These are phyloP conservation scores for Helenozyma rhizophorensis DNA, from an alignment of 805 yeast genomes.

Conservation along the genomic window DNA sequence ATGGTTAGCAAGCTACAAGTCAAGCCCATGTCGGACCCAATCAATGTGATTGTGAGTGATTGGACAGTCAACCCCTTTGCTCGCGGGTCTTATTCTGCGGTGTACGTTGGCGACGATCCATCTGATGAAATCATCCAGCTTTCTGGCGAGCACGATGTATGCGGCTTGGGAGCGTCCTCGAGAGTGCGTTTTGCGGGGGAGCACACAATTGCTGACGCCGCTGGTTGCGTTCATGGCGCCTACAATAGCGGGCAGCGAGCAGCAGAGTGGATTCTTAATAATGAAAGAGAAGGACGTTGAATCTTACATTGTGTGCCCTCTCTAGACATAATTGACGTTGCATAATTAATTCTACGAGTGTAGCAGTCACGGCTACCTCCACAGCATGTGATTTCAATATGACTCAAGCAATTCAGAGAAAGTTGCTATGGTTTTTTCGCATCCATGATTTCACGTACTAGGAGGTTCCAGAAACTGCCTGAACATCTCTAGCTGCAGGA, in stretches of 20 bases:
- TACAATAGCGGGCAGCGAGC: slow-evolving; percentile 70
- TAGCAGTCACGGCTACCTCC: too few relatives aligned
- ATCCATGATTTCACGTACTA: too few relatives aligned
- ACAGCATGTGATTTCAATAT: too few relatives aligned
- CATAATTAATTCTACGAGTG: too few relatives aligned
- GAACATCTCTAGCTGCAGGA: background rate
- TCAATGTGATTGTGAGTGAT: slow-evolving; percentile 44
- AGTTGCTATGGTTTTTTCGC: too few relatives aligned
- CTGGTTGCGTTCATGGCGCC: slow-evolving; percentile 92
- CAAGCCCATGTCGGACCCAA: slow-evolving; percentile 17
- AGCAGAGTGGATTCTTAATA: slow-evolving; percentile 32
- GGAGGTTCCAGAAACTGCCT: too few relatives aligned
- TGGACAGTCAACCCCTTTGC: slow-evolving; percentile 83
- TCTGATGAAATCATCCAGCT: slow-evolving; percentile 57
- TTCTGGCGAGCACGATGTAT: slow-evolving; percentile 34
- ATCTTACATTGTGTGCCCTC: too few relatives aligned
- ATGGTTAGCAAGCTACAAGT: slow-evolving; percentile 29
- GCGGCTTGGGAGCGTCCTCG: slow-evolving; percentile 43
- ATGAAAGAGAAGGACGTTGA: too few relatives aligned
- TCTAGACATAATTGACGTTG: too few relatives aligned
- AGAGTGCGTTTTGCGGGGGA: slow-evolving; percentile 85
- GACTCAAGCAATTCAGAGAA: too few relatives aligned
- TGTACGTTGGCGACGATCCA: slow-evolving; percentile 67
- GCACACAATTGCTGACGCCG: slow-evolving; percentile 80
- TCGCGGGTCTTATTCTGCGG: slow-evolving; percentile 78